Conservation (phyloP, 495 filamentous ascomycete genomes). For the Trichocladium uniseriatum region DNA sequence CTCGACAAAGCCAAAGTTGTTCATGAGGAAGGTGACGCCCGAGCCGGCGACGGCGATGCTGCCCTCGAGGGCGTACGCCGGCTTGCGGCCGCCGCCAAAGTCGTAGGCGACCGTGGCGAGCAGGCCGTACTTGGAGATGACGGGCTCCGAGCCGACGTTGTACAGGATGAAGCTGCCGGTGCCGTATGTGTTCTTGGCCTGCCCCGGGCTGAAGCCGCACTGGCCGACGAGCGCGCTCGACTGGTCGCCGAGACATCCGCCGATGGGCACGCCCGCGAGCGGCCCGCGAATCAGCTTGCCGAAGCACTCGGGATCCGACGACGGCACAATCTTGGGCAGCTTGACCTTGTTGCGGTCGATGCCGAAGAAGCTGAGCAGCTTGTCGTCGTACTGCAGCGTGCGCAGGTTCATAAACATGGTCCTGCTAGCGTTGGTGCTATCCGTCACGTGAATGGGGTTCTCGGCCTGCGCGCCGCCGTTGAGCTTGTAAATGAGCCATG, state of each 20-base stretch:
- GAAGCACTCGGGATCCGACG: constrained; percentile 67
- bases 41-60: constrained; percentile 87
- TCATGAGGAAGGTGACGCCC: constrained; percentile 81
- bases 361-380: constrained; percentile 72
- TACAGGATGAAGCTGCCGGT: constrained; percentile 94
- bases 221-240: constrained; percentile 89
- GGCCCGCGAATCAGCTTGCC: constrained; percentile 57
- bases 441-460: constrained; percentile 65
- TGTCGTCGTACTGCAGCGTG: constrained; percentile 77
- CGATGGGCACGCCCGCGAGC: constrained; percentile 68
- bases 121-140: constrained; percentile 82
- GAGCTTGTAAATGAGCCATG: constrained; percentile 83
- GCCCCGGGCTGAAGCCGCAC: constrained; percentile 76
- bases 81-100: constrained; percentile 63
- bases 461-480: constrained; percentile 62
- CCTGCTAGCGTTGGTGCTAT: constrained; percentile 83
- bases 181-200: constrained; percentile 93
- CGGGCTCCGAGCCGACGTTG: constrained; percentile 84
- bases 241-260: constrained; percentile 86
- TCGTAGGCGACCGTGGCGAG: constrained; percentile 82
- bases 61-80: constrained; percentile 86
- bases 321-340: constrained; percentile 80
- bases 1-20: constrained; percentile 79
- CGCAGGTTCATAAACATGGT: constrained; percentile 97
- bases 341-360: constrained; percentile 65